phyloP scores from a whole-genome alignment of 768 basidiomycete species.

The Auricularia heimuer region DNA sequence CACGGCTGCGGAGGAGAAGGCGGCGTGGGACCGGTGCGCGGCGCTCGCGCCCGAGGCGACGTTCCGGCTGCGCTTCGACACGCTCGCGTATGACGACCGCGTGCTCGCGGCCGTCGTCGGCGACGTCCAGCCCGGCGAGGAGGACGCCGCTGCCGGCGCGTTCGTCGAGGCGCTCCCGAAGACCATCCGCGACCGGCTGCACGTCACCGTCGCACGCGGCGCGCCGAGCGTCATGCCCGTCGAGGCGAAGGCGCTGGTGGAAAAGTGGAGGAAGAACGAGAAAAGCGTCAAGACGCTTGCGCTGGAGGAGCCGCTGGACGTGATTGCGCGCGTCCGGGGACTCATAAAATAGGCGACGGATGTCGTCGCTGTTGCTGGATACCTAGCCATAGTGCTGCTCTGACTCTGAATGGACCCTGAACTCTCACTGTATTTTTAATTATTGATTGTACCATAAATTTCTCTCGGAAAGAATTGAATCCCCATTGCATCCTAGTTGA shows the following conservation, averaged over 20 bases:
- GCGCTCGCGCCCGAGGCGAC: slow-evolving; percentile 37
- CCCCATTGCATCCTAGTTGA: no score
- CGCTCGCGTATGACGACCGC: slow-evolving; percentile 63
- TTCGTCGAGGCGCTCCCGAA: slow-evolving; percentile 41
- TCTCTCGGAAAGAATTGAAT: no score
- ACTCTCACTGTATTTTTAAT: no score
- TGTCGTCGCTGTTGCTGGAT: no score
- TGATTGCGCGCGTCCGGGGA: neutral
- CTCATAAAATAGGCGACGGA: neutral
- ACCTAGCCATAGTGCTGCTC: no score
- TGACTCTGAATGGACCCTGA: no score
- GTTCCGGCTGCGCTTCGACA: slow-evolving; percentile 51
- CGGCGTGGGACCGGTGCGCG: slow-evolving; percentile 46
- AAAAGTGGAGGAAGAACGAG: slow-evolving; percentile 31
- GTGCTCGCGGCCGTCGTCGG: slow-evolving; percentile 77
- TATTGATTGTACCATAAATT: no score
- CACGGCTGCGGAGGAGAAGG: slow-evolving; percentile 20
- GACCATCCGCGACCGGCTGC: slow-evolving; percentile 44
- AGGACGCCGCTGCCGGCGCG: slow-evolving; percentile 29
- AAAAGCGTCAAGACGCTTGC: neutral
- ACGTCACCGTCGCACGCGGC: slow-evolving; percentile 81
- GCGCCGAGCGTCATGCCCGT: slow-evolving; percentile 42
- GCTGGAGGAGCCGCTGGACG: neutral
- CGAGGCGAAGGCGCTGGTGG: slow-evolving; percentile 62
- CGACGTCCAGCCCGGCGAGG: slow-evolving; percentile 33